A percentile compares a stretch with the other conserved stretches of the same genome.
These are phyloP conservation scores for Sporothrix dimorphospora DNA, from an alignment of 2,329 filamentous ascomycete genomes.

Conservation along the genomic window DNA sequence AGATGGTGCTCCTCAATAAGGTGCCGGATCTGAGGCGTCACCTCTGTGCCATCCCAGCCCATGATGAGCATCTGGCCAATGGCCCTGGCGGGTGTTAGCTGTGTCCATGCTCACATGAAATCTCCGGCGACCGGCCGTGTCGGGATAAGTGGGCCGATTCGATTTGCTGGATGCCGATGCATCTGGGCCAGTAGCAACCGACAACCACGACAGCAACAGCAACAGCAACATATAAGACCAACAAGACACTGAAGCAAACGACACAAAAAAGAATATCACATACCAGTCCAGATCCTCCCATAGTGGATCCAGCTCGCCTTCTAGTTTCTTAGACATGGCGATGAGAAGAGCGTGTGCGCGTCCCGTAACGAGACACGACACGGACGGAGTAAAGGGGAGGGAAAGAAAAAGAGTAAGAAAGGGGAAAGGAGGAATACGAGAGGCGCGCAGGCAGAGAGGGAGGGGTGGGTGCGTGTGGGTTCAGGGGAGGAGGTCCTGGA, in stretches of 20 bases:
- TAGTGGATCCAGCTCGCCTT: constrained; percentile 61
- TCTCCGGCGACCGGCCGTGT: not conserved
- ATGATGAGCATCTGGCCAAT: constrained; percentile 80
- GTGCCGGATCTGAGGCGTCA: constrained; percentile 79
- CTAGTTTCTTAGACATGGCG: constrained; percentile 42
- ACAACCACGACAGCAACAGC: not conserved
- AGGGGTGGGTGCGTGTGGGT: not conserved
- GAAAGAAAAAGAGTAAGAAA: not conserved
- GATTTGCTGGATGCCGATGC: not conserved
- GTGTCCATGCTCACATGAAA: not conserved
- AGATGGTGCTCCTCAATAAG: constrained; percentile 84
- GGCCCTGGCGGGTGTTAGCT: constrained; percentile 50
- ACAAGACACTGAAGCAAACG: not conserved
- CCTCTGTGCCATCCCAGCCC: constrained; percentile 83
- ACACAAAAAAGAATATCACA: constrained; percentile 40
- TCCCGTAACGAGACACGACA: not conserved
- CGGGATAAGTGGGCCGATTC: not conserved
- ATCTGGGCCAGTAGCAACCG: not conserved
- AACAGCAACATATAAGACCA: not conserved
- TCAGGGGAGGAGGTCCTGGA: not conserved
- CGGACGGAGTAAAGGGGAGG: not conserved
- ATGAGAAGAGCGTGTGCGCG: not conserved
- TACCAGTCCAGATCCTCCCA: constrained; percentile 80
- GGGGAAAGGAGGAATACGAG: constrained; percentile 2
- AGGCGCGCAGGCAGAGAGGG: not conserved